These are phyloP conservation scores for Aegilops sharonensis DNA, from an alignment of 176 grass and related monocot genomes.

Conservation along the genomic window DNA sequence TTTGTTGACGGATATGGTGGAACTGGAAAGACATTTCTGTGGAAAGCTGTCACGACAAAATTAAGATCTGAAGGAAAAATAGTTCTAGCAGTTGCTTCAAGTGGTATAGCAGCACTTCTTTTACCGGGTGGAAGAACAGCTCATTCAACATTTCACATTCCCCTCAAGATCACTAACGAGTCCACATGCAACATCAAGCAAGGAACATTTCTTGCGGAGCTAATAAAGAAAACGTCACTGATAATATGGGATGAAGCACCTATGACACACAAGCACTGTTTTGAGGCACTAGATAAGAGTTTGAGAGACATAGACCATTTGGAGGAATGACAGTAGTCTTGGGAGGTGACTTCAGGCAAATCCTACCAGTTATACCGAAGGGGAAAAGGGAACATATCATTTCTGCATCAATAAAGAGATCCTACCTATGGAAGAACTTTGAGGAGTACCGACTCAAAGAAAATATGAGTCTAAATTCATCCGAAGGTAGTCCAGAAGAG, in stretches of 20 bases:
- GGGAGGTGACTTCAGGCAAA: too few species aligned
- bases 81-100: not conserved
- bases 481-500: not conserved
- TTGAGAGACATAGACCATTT: too few species aligned
- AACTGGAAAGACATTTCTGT: not conserved
- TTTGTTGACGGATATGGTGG: conserved; percentile 4
- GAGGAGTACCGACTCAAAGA: not conserved
- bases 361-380: too few species aligned
- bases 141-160: not conserved
- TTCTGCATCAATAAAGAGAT: too few species aligned
- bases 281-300: too few species aligned
- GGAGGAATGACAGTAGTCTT: too few species aligned
- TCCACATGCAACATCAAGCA: not conserved
- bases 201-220: too few species aligned
- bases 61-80: not conserved
- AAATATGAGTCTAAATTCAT: conserved; percentile 9
- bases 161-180: not conserved
- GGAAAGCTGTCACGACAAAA: conserved; percentile 5
- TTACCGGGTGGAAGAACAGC: not conserved
- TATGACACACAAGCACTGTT: too few species aligned
- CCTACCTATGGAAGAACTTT: conserved; percentile 7
- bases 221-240: too few species aligned
- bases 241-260: too few species aligned
- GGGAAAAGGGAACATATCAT: too few species aligned
- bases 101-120: not conserved